A percentile compares a stretch with the other conserved stretches of the same genome.
These are phyloP conservation scores for Oryza australiensis DNA, from an alignment of 176 grass and related monocot species.

Conservation along the genomic window DNA sequence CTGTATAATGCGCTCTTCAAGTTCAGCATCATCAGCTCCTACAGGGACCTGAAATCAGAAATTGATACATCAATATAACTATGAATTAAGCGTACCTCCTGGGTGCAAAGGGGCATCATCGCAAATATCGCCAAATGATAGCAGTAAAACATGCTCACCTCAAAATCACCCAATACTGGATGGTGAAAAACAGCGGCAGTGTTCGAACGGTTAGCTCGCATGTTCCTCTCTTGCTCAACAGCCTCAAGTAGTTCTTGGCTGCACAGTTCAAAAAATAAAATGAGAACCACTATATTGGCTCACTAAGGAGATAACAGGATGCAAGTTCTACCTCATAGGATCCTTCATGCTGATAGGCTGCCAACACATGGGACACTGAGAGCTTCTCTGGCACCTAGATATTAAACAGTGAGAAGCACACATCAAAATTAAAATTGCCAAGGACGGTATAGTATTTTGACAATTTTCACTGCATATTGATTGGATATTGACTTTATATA, in stretches of 20 bases:
- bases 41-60: constrained; percentile 51
- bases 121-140: constrained; percentile 25
- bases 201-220: constrained; percentile 45
- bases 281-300: background rate
- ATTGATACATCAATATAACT: background rate
- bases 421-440: background rate
- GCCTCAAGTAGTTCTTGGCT: constrained; percentile 93
- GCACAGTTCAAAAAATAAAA: constrained; percentile 7
- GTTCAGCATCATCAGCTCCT: constrained; percentile 62
- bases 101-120: background rate
- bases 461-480: background rate
- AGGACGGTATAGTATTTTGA: background rate
- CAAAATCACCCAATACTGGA: constrained; percentile 84
- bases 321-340: constrained; percentile 59
- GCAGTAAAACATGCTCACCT: constrained; percentile 56
- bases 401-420: background rate
- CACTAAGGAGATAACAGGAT: background rate
- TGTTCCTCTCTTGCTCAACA: constrained; percentile 78
- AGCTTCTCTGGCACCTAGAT: constrained; percentile 95
- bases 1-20: constrained; percentile 79
- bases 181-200: constrained; percentile 69
- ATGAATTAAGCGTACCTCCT: background rate
- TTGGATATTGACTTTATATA: background rate
- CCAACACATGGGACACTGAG: constrained; percentile 96
- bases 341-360: constrained; percentile 93